These are phyloP conservation scores for Jackrogersella minutella DNA, from an alignment of 495 filamentous ascomycete species.

Conservation along the genomic window DNA sequence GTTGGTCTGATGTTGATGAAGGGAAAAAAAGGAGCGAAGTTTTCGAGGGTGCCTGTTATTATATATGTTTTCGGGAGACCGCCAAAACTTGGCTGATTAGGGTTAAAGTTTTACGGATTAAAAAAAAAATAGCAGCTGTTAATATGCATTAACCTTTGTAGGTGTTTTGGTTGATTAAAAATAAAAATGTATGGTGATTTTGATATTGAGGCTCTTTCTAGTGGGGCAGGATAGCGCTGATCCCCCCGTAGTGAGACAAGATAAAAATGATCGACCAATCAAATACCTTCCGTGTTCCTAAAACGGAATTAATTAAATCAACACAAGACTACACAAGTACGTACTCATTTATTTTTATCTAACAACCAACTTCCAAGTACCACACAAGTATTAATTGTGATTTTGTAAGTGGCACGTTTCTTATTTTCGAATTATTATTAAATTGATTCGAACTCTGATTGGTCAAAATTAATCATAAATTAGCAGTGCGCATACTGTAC, in stretches of 20 bases:
- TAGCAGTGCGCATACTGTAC: no score
- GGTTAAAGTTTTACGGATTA: background rate
- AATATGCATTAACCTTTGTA: no score
- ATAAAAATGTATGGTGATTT: constrained; percentile 6
- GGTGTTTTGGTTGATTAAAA: background rate
- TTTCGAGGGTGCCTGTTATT: background rate
- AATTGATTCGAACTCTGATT: background rate
- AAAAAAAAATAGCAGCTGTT: background rate
- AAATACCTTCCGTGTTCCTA: constrained; percentile 1
- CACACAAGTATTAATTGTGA: background rate
- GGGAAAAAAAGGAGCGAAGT: background rate
- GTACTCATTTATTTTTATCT: constrained; percentile 12
- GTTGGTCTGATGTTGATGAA: background rate
- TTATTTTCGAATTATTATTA: background rate
- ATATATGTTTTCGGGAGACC: background rate
- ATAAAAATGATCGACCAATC: constrained; percentile 19
- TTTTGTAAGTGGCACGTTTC: no score
- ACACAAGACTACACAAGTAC: no score
- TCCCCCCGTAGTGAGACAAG: background rate
- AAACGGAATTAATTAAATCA: constrained; percentile 19
- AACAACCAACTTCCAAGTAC: background rate
- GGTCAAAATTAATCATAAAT: background rate
- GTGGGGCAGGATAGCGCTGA: background rate
- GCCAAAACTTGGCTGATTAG: constrained; percentile 9
- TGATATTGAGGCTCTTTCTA: constrained; percentile 25